A percentile compares a stretch with the other conserved stretches of the same genome.
These are phyloP conservation scores for Hypoxylon sp. DNA, from an alignment of 2,329 filamentous ascomycete species.

Conservation along the genomic window DNA sequence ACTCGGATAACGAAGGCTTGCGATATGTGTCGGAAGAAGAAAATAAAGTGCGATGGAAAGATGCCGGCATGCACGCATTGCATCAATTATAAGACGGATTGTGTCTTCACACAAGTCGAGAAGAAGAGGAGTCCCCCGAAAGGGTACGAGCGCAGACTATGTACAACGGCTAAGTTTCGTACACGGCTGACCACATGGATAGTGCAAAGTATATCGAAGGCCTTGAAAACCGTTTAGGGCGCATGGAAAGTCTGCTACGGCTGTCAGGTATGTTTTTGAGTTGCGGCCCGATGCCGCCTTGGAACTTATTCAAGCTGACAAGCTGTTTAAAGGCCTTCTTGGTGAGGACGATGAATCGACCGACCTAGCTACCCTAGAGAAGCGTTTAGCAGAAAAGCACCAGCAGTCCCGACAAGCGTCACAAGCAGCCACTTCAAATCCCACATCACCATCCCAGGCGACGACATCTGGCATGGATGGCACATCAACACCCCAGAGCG, in stretches of 20 bases:
- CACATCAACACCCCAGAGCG: conserved; percentile 61
- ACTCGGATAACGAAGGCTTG: conserved; percentile 69
- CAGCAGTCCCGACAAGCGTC: conserved; percentile 61
- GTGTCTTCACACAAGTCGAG: conserved; percentile 96
- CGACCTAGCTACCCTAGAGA: conserved; percentile 88
- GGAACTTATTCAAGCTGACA: conserved; percentile 38
- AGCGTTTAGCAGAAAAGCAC: conserved; percentile 69
- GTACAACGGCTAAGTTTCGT: conserved; percentile 7
- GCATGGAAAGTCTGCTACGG: conserved; percentile 91
- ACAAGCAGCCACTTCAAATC: conserved; percentile 56
- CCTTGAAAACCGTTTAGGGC: conserved; percentile 89
- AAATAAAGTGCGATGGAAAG: conserved; percentile 96
- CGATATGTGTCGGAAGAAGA: conserved; percentile 76
- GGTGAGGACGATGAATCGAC: conserved; percentile 87
- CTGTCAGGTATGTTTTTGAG: conserved; percentile 70
- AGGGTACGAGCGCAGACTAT: conserved; percentile 67
- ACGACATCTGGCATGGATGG: conserved; percentile 54
- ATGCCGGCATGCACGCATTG: conserved; percentile 95
- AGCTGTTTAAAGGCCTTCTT: conserved; percentile 67
- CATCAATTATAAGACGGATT: conserved; percentile 97
- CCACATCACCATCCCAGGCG: conserved; percentile 61
- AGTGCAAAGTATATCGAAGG: conserved; percentile 98
- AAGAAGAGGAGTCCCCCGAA: conserved; percentile 98
- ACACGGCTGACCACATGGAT: conserved; percentile 17
- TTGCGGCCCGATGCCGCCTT: background rate